Evolutionary conservation across 2,329 filamentous ascomycete genomes (phyloP).

Genomic region (Colletotrichum falcatum): DNA sequence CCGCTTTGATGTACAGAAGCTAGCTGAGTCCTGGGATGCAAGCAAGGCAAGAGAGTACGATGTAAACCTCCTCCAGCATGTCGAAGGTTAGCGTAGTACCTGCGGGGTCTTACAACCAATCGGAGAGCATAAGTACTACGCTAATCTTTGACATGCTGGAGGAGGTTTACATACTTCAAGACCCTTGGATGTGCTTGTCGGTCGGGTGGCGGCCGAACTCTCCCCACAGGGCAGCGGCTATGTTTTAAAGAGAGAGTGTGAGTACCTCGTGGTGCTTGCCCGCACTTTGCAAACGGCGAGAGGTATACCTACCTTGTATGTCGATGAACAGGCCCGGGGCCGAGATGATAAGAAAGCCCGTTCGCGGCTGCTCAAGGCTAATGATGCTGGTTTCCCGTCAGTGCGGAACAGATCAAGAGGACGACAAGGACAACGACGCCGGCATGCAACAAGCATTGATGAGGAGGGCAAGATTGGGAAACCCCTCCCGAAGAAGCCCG

Average conservation of each 20-base stretch:
- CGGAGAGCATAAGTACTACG: too few relatives aligned
- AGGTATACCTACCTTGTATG: too few relatives aligned
- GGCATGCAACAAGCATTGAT: not conserved
- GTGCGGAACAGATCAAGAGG: not conserved
- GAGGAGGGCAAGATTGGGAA: not conserved
- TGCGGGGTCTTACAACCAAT: too few relatives aligned
- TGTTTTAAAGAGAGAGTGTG: constrained; percentile 10
- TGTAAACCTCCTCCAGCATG: too few relatives aligned
- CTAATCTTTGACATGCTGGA: too few relatives aligned
- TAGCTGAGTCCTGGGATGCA: constrained; percentile 4
- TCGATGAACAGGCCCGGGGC: not conserved
- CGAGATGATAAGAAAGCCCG: not conserved
- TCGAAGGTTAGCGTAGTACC: too few relatives aligned
- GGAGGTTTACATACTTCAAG: too few relatives aligned
- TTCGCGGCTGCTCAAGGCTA: not conserved
- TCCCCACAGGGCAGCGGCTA: constrained; percentile 10
- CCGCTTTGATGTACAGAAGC: not conserved
- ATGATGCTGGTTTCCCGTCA: not conserved
- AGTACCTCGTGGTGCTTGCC: not conserved
- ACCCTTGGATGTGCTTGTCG: constrained; percentile 16
- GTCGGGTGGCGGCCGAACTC: constrained; percentile 33
- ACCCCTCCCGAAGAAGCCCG: not conserved
- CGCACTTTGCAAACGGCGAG: not conserved
- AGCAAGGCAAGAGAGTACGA: constrained; percentile 13
- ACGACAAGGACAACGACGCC: not conserved